Conservation (phyloP, 176 grass and related monocot genomes). For the Alopecurus myosuroides region DNA sequence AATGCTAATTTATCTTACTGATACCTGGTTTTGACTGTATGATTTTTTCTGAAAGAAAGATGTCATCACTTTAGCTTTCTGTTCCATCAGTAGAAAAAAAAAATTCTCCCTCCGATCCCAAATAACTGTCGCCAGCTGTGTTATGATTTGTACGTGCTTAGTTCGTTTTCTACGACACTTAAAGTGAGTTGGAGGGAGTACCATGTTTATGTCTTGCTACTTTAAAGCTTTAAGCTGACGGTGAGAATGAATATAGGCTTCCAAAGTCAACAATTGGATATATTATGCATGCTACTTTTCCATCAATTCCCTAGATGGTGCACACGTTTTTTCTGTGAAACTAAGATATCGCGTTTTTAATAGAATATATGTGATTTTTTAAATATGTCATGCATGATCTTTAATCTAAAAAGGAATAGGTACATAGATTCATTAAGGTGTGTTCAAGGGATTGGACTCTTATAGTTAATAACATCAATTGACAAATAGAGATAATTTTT, state of each 20-base stretch:
- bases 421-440: not conserved
- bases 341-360: not conserved
- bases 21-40: not conserved
- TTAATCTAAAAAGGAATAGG: not conserved
- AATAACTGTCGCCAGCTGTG: no score
- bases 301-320: not conserved
- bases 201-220: not conserved
- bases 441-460: not conserved
- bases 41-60: not conserved
- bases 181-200: no score
- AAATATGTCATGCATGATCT: not conserved
- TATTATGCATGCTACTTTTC: not conserved
- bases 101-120: no score
- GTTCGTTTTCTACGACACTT: no score
- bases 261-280: not conserved
- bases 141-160: no score
- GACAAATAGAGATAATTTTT: not conserved
- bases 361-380: not conserved
- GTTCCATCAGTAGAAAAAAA: conserved; percentile 9
- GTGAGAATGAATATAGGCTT: conserved; percentile 1
- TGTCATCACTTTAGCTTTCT: not conserved
- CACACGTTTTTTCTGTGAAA: not conserved
- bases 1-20: not conserved
- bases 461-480: not conserved
- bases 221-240: not conserved